Base-by-base conservation (phyloP, 371 early-diverging fungal species). In the Circinella minor region DNA sequence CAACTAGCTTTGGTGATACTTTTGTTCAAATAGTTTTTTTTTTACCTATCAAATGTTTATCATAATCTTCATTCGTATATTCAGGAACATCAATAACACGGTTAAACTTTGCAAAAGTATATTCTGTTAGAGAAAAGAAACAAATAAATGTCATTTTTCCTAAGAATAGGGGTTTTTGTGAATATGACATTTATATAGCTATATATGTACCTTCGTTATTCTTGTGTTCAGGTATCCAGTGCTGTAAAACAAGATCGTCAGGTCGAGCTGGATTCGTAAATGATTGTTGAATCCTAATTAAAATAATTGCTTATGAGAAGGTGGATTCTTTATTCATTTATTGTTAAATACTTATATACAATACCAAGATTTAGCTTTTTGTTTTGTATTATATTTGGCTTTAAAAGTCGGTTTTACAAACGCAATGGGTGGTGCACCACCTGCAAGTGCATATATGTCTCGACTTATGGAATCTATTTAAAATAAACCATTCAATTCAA, bases 241-340 rank as follows among this genome's bases (percentile, higher is more conserved):
- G 95, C 37, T 88, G 79, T 43, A 96, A 74, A 7, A 77, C 78
- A 59, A 95, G 71, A 39, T 86, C 88, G 74, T 95, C 96, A 9
- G 71, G 81, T 73, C 95, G 86, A 6, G 92, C 95, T 43, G 93
- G 91, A 76, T 94, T 94, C 10, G 82, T 84, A 74, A 96, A 95
- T 1, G 88, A 77, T n/a, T 85, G 86, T 77, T 85, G 86, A 11
- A 81, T 81, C 95, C 96, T 92, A 63, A 55, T 37, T 36, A 34
- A 46, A n/a, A 9, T 34, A 36, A 3, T 55, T 36, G 38, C 9
- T 4, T 57, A 66, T 27, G 2, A 27, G 27, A 36, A 13, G 18
- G 59, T 18, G 66, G 49, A 71, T 9, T 48, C 38, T 15, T 47
- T 63, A 6, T 6, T 11, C 6, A 43, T 43, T 43, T 43, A 43